These are phyloP conservation scores for Lasiosphaeriaceae sp. DNA, from an alignment of 495 filamentous ascomycete species.

Conservation along the genomic window DNA sequence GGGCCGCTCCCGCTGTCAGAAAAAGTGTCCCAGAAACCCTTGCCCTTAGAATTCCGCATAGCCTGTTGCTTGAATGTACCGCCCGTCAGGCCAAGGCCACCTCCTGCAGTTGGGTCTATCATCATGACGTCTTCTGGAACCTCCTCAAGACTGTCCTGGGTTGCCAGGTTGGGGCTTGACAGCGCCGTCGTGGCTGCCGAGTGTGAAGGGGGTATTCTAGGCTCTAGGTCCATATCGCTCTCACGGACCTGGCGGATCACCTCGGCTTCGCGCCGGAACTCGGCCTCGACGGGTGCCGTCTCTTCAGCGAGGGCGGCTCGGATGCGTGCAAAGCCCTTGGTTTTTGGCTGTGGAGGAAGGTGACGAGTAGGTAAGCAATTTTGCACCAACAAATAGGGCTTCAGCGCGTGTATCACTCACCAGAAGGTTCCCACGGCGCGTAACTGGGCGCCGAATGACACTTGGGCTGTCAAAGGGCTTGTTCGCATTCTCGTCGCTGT, in stretches of 20 bases:
- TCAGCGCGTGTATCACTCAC: constrained; percentile 46
- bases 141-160: constrained; percentile 50
- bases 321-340: constrained; percentile 90
- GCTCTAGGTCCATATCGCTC: constrained; percentile 53
- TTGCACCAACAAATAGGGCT: not conserved
- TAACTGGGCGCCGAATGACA: constrained; percentile 68
- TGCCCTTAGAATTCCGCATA: constrained; percentile 63
- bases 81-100: constrained; percentile 47
- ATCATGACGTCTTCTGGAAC: constrained; percentile 60
- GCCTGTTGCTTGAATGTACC: constrained; percentile 71
- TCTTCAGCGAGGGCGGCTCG: constrained; percentile 86
- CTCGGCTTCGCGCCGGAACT: constrained; percentile 88
- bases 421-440: constrained; percentile 80
- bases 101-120: constrained; percentile 41
- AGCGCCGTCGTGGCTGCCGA: constrained; percentile 49
- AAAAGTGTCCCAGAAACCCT: constrained; percentile 77
- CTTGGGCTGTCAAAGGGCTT: constrained; percentile 47
- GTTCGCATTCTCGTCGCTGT: constrained; percentile 72
- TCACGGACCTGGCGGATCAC: constrained; percentile 92
- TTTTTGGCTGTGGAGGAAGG: constrained; percentile 62
- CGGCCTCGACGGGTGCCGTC: constrained; percentile 76
- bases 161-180: constrained; percentile 45
- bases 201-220: constrained; percentile 24
- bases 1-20: constrained; percentile 48
- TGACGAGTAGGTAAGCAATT: constrained; percentile 4